Conservation (phyloP, 495 filamentous ascomycete genomes). For the Penicillium crystallinum region DNA sequence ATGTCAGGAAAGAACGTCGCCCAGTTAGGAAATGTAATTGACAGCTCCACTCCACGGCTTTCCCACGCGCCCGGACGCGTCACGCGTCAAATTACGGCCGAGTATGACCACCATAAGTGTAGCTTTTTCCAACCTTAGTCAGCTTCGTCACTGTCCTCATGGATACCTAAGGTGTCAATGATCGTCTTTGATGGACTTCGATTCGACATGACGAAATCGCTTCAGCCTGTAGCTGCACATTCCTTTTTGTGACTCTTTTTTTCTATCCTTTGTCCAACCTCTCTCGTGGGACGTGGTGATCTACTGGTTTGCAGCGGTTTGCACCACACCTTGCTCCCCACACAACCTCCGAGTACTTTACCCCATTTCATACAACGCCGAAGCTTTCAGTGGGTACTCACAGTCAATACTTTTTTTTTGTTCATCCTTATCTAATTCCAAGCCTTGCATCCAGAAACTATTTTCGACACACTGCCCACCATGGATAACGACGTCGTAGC, state of each 20-base stretch:
- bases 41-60: conserved; percentile 1
- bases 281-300: conserved; percentile 3
- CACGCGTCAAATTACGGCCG: conserved; percentile 3
- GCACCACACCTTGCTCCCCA: conserved; percentile 21
- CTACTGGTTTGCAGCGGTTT: conserved; percentile 36
- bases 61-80: conserved; percentile 11
- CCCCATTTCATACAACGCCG: conserved; percentile 4
- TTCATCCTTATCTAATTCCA: conserved; percentile 43
- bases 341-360: conserved; percentile 2
- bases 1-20: conserved; percentile 4
- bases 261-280: background rate
- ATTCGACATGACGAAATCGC: background rate
- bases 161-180: conserved; percentile 3
- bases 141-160: background rate
- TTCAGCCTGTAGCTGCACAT: background rate
- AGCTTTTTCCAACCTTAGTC: background rate
- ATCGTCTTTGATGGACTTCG: background rate
- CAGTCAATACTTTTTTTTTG: conserved; percentile 7
- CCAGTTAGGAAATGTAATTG: conserved; percentile 10
- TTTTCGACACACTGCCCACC: conserved; percentile 20
- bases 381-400: conserved; percentile 15
- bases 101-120: background rate
- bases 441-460: conserved; percentile 30
- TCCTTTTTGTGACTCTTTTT: background rate
- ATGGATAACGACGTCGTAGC: conserved; percentile 61